These are phyloP conservation scores for Calonectria multiphialidica DNA, from an alignment of 2,329 filamentous ascomycete species.

Conservation along the genomic window DNA sequence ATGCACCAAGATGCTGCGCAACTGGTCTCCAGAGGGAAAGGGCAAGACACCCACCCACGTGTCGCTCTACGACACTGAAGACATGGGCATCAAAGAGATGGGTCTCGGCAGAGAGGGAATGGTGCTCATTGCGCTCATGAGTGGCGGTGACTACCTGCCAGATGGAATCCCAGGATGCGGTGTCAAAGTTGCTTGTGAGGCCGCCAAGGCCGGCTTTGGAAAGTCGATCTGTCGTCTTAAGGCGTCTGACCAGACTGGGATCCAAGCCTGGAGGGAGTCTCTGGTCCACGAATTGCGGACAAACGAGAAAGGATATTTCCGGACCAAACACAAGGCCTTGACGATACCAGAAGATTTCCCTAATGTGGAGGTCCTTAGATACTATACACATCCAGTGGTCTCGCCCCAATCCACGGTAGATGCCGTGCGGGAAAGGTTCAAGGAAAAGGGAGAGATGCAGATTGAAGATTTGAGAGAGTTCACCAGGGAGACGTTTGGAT, in stretches of 20 bases:
- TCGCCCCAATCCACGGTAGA: slow-evolving; percentile 69
- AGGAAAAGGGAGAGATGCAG: slow-evolving; percentile 40
- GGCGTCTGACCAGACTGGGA: slow-evolving; percentile 67
- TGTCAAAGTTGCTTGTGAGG: slow-evolving; percentile 89
- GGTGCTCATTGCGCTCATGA: slow-evolving; percentile 94
- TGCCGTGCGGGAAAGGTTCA: slow-evolving; percentile 41
- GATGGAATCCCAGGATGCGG: slow-evolving; percentile 91
- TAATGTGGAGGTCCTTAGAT: slow-evolving; percentile 80
- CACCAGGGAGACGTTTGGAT: slow-evolving; percentile 84
- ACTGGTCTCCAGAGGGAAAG: slow-evolving; percentile 82
- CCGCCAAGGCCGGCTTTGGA: slow-evolving; percentile 89
- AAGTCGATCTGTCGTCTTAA: slow-evolving; percentile 77
- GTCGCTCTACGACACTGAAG: slow-evolving; percentile 78
- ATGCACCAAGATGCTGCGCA: slow-evolving; percentile 81
- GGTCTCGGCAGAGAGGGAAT: slow-evolving; percentile 88
- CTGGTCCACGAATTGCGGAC: slow-evolving; percentile 82
- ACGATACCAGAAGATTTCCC: slow-evolving; percentile 86
- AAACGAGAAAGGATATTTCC: slow-evolving; percentile 87
- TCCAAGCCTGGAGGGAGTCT: slow-evolving; percentile 78
- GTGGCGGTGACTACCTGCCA: slow-evolving; percentile 93
- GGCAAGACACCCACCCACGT: slow-evolving; percentile 84
- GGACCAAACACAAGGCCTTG: slow-evolving; percentile 79
- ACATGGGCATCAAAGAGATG: slow-evolving; percentile 60
- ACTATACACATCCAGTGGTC: slow-evolving; percentile 89
- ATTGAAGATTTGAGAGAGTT: slow-evolving; percentile 76